Percentiles rank a stretch among this genome's conserved stretches.
Conservation (phyloP, 106 monocot species). For the Xerophyta viscosa region DNA sequence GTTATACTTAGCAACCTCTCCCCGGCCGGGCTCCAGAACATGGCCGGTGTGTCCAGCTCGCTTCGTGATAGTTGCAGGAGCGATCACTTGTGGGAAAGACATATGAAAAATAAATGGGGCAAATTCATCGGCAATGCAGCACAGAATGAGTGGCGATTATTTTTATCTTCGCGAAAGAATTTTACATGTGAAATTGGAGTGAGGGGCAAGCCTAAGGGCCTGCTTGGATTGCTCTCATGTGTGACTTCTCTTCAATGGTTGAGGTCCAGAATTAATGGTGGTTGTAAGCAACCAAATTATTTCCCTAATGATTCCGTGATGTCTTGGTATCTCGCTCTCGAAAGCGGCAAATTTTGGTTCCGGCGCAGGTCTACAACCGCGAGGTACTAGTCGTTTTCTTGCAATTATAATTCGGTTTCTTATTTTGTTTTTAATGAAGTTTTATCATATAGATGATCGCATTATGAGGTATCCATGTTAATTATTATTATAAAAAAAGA, state of each 20-base stretch:
- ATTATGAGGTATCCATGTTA: no score
- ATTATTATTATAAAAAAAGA: no score
- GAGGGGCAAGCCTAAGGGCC: slow-evolving; percentile 11
- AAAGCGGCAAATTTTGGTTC: slow-evolving; percentile 80
- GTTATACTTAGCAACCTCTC: slow-evolving; percentile 55
- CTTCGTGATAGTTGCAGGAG: slow-evolving; percentile 50
- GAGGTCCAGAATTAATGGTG: slow-evolving; percentile 12
- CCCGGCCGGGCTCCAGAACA: slow-evolving; percentile 39
- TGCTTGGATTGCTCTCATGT: slow-evolving; percentile 24
- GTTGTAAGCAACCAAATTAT: background rate
- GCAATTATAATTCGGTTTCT: no score
- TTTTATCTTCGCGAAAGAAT: slow-evolving; percentile 18
- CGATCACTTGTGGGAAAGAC: slow-evolving; percentile 67
- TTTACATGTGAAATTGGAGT: background rate
- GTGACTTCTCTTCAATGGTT: slow-evolving; percentile 52
- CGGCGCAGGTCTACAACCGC: slow-evolving; percentile 83
- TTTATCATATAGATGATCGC: no score
- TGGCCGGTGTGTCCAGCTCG: slow-evolving; percentile 54
- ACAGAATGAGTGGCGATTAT: slow-evolving; percentile 40
- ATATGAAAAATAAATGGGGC: slow-evolving; percentile 75
- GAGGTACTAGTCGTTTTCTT: slow-evolving; percentile 38
- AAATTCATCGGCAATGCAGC: slow-evolving; percentile 37
- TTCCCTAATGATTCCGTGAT: slow-evolving; percentile 37
- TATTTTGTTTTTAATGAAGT: background rate
- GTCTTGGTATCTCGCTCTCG: slow-evolving; percentile 58